Evolutionary conservation across 345 rosid species (phyloP).

Genomic region (Boechera divaricarpa): DNA sequence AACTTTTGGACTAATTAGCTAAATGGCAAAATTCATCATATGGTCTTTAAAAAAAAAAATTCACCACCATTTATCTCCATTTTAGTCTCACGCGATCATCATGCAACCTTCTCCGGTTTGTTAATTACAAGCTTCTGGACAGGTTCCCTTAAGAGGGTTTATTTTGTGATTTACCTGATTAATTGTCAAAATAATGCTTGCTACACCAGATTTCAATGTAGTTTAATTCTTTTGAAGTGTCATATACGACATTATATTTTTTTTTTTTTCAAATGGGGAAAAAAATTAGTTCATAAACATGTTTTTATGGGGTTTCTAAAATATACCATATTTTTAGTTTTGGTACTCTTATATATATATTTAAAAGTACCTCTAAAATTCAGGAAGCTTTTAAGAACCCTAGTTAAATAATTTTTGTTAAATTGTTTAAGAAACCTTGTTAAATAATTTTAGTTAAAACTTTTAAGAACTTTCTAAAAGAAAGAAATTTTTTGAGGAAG

Average conservation of each 20-base stretch:
- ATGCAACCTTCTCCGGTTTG: too few relatives aligned
- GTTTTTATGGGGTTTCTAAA: constrained; percentile 44
- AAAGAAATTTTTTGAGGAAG: background rate
- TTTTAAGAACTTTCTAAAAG: background rate
- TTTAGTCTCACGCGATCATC: too few relatives aligned
- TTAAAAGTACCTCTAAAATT: background rate
- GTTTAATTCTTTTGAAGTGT: background rate
- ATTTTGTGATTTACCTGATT: too few relatives aligned
- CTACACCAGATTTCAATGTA: background rate
- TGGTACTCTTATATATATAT: background rate
- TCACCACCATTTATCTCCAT: background rate
- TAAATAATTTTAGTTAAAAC: background rate
- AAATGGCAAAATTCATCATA: background rate
- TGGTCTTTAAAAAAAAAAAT: too few relatives aligned
- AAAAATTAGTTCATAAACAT: constrained; percentile 10
- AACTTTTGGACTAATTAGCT: background rate
- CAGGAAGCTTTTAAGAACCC: background rate
- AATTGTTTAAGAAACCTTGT: background rate
- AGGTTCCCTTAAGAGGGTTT: too few relatives aligned
- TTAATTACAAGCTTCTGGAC: too few relatives aligned
- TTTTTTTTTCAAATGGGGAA: too few relatives aligned
- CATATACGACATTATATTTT: background rate
- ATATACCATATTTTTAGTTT: constrained; percentile 27
- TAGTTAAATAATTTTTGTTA: background rate
- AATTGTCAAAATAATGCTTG: background rate